Evolutionary conservation across 1,284 basidiomycete genomes (phyloP).

Genomic region (Ceratobasidium sp.): DNA sequence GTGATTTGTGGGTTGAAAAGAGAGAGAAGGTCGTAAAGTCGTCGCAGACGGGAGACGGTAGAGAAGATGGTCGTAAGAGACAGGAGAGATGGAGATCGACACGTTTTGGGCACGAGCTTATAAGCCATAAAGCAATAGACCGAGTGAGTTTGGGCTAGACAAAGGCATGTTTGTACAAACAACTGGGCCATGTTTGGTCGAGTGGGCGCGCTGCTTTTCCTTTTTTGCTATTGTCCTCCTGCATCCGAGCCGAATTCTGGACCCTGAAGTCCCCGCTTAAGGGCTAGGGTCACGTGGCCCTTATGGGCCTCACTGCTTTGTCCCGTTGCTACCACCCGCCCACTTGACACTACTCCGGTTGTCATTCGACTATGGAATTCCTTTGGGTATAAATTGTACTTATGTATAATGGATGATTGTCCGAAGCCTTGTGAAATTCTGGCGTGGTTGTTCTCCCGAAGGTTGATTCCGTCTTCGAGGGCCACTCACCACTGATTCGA

Average conservation of each 20-base stretch:
- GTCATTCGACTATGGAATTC: neutral
- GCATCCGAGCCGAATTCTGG: neutral
- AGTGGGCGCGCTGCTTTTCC: neutral
- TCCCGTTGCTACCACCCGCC: neutral
- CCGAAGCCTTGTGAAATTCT: neutral
- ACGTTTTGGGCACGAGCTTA: neutral
- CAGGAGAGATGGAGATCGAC: conserved; percentile 2
- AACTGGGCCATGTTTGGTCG: neutral
- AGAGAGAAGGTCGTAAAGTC: conserved; percentile 21
- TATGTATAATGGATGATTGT: neutral
- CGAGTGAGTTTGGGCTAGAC: neutral
- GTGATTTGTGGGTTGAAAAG: conserved; percentile 10
- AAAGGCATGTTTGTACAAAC: conserved; percentile 13
- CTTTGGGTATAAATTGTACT: neutral
- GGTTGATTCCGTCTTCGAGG: no score
- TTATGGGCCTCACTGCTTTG: conserved; percentile 3
- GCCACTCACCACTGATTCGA: no score
- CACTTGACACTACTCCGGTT: neutral
- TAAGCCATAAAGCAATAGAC: conserved; percentile 4
- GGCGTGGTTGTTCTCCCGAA: no score
- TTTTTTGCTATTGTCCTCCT: conserved; percentile 1
- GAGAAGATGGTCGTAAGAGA: neutral
- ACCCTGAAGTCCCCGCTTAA: neutral
- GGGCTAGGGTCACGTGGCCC: conserved; percentile 17
- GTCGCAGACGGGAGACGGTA: conserved; percentile 35